phyloP scores from a whole-genome alignment of 2,329 filamentous ascomycete genomes.

The Trichoderma citrinoviride region DNA sequence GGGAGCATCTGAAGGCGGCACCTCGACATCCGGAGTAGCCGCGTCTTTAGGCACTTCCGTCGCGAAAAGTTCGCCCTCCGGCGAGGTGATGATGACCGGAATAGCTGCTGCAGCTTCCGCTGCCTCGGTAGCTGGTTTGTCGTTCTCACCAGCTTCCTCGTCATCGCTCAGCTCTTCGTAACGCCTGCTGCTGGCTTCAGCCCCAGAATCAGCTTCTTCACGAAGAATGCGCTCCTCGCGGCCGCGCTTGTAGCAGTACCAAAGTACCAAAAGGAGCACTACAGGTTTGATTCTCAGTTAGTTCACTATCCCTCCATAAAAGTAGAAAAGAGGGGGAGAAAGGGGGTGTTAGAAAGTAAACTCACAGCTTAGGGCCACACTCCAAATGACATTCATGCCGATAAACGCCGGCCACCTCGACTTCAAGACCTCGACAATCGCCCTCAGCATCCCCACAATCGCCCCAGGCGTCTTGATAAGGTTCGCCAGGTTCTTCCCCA shows the following conservation, averaged over 20 bases:
- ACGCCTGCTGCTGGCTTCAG: slow-evolving; percentile 33
- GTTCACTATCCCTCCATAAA: neutral
- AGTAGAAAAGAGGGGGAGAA: neutral
- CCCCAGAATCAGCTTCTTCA: slow-evolving; percentile 42
- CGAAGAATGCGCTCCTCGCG: slow-evolving; percentile 75
- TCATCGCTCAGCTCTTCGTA: slow-evolving; percentile 53
- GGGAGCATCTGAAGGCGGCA: neutral
- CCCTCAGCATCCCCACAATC: slow-evolving; percentile 77
- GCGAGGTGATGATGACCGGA: slow-evolving; percentile 6
- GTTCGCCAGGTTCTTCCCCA: slow-evolving; percentile 71
- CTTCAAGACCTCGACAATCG: slow-evolving; percentile 87
- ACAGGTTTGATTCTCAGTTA: slow-evolving; percentile 19
- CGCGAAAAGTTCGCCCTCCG: neutral
- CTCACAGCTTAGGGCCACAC: slow-evolving; percentile 81
- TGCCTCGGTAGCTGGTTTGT: neutral
- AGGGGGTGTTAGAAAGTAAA: neutral
- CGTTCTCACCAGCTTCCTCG: neutral
- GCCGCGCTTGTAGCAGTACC: slow-evolving; percentile 97
- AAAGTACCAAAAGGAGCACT: slow-evolving; percentile 91
- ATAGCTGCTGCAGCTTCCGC: neutral
- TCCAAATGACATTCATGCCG: slow-evolving; percentile 89
- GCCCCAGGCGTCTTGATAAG: slow-evolving; percentile 85
- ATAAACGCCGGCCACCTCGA: slow-evolving; percentile 86
- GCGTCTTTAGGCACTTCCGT: neutral
- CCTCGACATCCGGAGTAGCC: neutral